Conservation (phyloP, 495 filamentous ascomycete genomes). For the Penicillium mononematosum region DNA sequence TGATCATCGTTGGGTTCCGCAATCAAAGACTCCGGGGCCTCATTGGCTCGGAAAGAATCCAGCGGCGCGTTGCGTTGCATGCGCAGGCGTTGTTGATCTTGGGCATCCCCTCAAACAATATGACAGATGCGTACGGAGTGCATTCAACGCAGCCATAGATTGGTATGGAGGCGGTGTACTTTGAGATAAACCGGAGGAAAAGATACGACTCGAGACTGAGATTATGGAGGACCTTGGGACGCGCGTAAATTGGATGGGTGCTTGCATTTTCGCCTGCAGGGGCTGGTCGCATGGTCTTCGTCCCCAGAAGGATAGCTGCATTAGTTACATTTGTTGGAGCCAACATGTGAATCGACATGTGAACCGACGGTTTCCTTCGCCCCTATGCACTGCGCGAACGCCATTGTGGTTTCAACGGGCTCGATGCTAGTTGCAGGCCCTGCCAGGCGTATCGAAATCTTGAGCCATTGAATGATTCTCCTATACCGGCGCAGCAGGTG, state of each 20-base stretch:
- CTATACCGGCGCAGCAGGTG: slow-evolving; percentile 18
- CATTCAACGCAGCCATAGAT: background rate
- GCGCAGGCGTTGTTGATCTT: slow-evolving; percentile 6
- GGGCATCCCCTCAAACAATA: slow-evolving; percentile 2
- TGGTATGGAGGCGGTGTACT: background rate
- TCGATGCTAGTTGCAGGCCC: background rate
- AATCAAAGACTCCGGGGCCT: background rate
- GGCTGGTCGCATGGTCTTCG: slow-evolving; percentile 4
- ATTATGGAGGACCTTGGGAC: background rate
- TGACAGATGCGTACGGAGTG: background rate
- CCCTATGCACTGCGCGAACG: background rate
- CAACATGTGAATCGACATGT: background rate
- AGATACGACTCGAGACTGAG: background rate
- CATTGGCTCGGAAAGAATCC: background rate
- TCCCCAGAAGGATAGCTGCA: background rate
- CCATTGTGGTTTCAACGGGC: background rate
- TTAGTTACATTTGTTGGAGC: background rate
- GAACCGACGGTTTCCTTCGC: background rate
- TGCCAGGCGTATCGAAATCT: background rate
- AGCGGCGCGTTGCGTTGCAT: slow-evolving; percentile 2
- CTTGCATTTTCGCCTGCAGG: slow-evolving; percentile 2
- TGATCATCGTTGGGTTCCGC: slow-evolving; percentile 1
- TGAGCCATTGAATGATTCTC: background rate
- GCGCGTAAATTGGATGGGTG: background rate
- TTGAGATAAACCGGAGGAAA: background rate